These are phyloP conservation scores for Fusarium fujikuroi DNA, from an alignment of 2,329 filamentous ascomycete genomes.

Conservation along the genomic window DNA sequence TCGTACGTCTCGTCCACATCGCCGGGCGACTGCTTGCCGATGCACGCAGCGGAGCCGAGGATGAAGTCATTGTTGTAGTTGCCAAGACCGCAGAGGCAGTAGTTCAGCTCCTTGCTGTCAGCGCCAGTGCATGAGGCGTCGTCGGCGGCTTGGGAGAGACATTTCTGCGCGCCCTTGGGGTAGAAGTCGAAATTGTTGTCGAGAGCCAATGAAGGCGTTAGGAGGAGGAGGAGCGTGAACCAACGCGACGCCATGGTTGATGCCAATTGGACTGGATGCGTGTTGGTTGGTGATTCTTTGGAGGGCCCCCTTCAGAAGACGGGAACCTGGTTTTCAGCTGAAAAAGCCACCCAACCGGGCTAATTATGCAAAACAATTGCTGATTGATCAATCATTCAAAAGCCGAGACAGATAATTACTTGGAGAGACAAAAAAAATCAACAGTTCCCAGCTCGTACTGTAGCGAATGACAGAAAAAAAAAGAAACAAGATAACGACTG, in stretches of 20 bases:
- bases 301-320: neutral
- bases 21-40: slow-evolving; percentile 49
- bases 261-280: neutral
- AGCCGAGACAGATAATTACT: neutral
- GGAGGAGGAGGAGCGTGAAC: slow-evolving; percentile 47
- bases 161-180: slow-evolving; percentile 49
- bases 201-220: slow-evolving; percentile 38
- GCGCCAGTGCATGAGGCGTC: slow-evolving; percentile 54
- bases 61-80: slow-evolving; percentile 61
- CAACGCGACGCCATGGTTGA: slow-evolving; percentile 44
- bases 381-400: slow-evolving; percentile 12
- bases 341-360: slow-evolving; percentile 21
- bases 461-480: slow-evolving; percentile 13
- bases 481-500: neutral
- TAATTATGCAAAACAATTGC: slow-evolving; percentile 1
- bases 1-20: slow-evolving; percentile 57
- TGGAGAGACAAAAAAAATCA: neutral
- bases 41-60: slow-evolving; percentile 57
- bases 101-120: slow-evolving; percentile 55
- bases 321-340: slow-evolving; percentile 23
- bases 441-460: neutral
- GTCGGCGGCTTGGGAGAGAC: slow-evolving; percentile 55
- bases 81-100: slow-evolving; percentile 57
- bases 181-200: slow-evolving; percentile 51
- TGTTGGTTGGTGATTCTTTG: neutral